phyloP scores from a whole-genome alignment of 345 rosid genomes.

The Bruguiera gymnorhiza region DNA sequence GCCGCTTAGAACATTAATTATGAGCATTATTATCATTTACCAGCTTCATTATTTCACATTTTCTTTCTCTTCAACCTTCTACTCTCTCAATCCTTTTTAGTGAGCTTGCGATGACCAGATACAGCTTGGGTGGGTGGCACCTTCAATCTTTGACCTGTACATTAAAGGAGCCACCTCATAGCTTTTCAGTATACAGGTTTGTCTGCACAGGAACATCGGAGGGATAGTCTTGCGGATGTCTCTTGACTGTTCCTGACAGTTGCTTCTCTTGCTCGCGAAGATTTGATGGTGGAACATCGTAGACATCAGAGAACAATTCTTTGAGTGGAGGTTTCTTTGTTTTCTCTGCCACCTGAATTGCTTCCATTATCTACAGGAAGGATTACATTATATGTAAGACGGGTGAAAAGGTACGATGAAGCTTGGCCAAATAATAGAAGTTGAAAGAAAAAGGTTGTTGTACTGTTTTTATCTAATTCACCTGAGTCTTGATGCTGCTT shows the following conservation, averaged over 20 bases:
- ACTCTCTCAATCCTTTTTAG: too few relatives aligned
- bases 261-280: conserved; percentile 59
- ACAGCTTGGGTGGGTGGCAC: too few relatives aligned
- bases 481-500: conserved; percentile 51
- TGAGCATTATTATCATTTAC: too few relatives aligned
- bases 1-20: too few relatives aligned
- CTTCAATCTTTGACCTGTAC: too few relatives aligned
- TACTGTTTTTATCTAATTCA: neutral
- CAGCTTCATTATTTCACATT: too few relatives aligned
- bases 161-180: too few relatives aligned
- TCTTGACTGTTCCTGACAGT: conserved; percentile 44
- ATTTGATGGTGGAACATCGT: conserved; percentile 52
- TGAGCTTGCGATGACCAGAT: too few relatives aligned
- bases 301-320: conserved; percentile 63
- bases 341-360: conserved; percentile 67
- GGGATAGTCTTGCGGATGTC: conserved; percentile 54
- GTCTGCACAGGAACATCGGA: conserved; percentile 43
- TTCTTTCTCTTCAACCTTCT: too few relatives aligned
- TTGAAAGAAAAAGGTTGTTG: neutral
- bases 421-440: neutral
- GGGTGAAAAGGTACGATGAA: neutral
- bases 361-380: conserved; percentile 46
- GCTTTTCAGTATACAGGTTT: too few relatives aligned
- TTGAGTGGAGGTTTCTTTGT: conserved; percentile 51
- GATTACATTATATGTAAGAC: neutral